Conservation (phyloP, 2,329 filamentous ascomycete genomes). For the Blastomyces parvus region DNA sequence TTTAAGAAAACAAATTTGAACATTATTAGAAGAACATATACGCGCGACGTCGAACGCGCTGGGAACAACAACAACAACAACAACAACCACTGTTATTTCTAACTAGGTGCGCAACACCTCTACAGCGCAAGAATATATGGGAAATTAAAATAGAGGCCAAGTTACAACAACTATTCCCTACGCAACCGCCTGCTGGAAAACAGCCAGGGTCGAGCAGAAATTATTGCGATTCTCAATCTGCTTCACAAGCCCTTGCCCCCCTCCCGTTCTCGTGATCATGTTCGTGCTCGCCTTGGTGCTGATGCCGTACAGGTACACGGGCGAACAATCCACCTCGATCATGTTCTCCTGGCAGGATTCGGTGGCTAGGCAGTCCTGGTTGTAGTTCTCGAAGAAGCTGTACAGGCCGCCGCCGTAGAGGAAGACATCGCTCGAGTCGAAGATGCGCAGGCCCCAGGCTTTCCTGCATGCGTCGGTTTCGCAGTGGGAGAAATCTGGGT, state of each 20-base stretch:
- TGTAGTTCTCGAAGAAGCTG: conserved; percentile 77
- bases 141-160: neutral
- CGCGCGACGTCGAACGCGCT: no score
- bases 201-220: conserved; percentile 37
- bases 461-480: conserved; percentile 53
- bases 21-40: no score
- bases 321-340: conserved; percentile 55
- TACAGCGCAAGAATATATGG: neutral
- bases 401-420: conserved; percentile 68
- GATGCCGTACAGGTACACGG: conserved; percentile 55
- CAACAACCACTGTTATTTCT: no score
- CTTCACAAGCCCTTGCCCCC: conserved; percentile 28
- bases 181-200: conserved; percentile 28
- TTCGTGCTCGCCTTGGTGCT: conserved; percentile 66
- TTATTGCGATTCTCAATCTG: conserved; percentile 35
- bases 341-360: conserved; percentile 71
- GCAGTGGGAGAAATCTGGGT: conserved; percentile 51
- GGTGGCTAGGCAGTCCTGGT: conserved; percentile 55
- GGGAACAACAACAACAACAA: no score
- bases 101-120: no score
- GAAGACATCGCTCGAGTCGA: conserved; percentile 56
- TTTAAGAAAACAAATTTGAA: no score
- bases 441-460: conserved; percentile 65
- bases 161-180: neutral
- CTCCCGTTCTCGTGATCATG: conserved; percentile 51